Percentiles rank a stretch among this genome's conserved stretches.
Evolutionary conservation across 2,329 filamentous ascomycete species (phyloP).

Genomic region (Pseudovirgaria hyperparasitica): DNA sequence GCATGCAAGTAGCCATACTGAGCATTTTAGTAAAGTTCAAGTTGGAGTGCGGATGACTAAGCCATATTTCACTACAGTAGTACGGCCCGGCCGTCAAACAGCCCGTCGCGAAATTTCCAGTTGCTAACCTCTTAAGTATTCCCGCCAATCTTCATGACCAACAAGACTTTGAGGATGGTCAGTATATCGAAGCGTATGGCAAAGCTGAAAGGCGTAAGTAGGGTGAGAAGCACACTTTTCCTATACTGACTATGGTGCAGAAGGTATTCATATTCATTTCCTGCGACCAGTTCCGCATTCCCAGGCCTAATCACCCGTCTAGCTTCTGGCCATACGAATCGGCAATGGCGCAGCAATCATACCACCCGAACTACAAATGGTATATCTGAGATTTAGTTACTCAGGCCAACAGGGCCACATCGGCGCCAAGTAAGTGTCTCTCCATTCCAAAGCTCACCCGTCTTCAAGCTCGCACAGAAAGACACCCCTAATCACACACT

Average conservation of each 20-base stretch:
- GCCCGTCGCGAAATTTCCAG: background rate
- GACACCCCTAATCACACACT: slow-evolving; percentile 3
- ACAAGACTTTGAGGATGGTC: slow-evolving; percentile 30
- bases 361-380: slow-evolving; percentile 59
- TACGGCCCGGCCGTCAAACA: no score
- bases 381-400: slow-evolving; percentile 60
- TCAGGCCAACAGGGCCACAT: slow-evolving; percentile 54
- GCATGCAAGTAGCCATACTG: no score
- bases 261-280: slow-evolving; percentile 7
- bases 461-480: background rate
- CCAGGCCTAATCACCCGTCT: slow-evolving; percentile 12
- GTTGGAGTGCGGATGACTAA: no score
- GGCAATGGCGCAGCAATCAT: slow-evolving; percentile 76
- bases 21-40: no score
- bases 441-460: background rate
- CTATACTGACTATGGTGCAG: slow-evolving; percentile 4
- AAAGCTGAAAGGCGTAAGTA: slow-evolving; percentile 57
- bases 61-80: no score
- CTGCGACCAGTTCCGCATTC: slow-evolving; percentile 11
- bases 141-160: slow-evolving; percentile 6
- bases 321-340: slow-evolving; percentile 64
- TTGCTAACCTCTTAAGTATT: background rate
- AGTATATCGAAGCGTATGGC: slow-evolving; percentile 57
- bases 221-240: background rate
- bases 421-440: slow-evolving; percentile 52